Evolutionary conservation across 768 basidiomycete genomes (phyloP).

Genomic region (Thelephora ganbajun): DNA sequence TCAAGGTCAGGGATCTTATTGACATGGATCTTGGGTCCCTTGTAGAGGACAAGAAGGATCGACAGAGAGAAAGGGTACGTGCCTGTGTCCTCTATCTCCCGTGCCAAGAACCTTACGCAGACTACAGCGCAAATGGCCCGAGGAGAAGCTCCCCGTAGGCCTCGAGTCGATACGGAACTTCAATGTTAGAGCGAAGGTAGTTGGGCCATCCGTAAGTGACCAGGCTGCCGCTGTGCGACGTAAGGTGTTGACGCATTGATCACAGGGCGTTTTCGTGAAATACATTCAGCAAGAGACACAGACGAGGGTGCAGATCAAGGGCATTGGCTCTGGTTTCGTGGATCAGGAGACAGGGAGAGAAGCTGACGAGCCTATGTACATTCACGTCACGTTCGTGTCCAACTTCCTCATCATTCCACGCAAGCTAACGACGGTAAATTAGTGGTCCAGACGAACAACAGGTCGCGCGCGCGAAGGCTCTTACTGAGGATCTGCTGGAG

Average conservation of each 20-base stretch:
- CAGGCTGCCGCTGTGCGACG: neutral
- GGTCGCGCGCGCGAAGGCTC: conserved; percentile 72
- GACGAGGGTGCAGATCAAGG: conserved; percentile 95
- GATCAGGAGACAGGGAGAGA: conserved; percentile 84
- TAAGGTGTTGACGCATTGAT: neutral
- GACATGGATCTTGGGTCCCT: conserved; percentile 65
- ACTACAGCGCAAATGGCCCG: conserved; percentile 87
- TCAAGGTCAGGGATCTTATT: conserved; percentile 62
- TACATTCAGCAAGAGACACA: conserved; percentile 95
- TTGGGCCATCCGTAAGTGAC: conserved; percentile 71
- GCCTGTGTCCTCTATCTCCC: neutral
- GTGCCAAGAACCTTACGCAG: conserved; percentile 6
- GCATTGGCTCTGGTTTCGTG: conserved; percentile 86
- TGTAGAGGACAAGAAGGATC: conserved; percentile 66
- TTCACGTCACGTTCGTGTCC: conserved; percentile 69
- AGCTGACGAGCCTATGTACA: conserved; percentile 81
- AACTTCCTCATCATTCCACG: neutral
- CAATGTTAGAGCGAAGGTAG: conserved; percentile 94
- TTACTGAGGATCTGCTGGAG: conserved; percentile 79
- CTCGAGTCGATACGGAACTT: conserved; percentile 91
- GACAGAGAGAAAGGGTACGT: conserved; percentile 48
- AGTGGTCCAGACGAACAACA: conserved; percentile 81
- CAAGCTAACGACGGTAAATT: neutral
- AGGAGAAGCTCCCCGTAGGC: conserved; percentile 84
- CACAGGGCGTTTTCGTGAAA: conserved; percentile 90